Conservation (phyloP, 2,329 filamentous ascomycete genomes). For the Parascedosporium putredinis region DNA sequence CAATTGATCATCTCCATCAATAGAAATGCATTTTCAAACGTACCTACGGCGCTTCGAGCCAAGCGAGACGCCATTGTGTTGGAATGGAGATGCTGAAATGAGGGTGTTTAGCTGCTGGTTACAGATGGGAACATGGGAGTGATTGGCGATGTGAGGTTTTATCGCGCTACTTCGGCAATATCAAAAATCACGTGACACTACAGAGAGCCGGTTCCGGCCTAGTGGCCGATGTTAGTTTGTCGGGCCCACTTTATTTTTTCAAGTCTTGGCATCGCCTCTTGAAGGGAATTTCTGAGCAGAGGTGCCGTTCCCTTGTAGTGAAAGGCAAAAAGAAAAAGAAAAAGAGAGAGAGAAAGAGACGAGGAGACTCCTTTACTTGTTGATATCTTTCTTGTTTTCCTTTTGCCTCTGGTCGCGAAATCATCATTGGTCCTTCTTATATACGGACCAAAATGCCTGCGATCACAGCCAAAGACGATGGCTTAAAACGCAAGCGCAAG, state of each 20-base stretch:
- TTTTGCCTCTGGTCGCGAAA: too few relatives aligned
- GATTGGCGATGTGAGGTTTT: constrained; percentile 37
- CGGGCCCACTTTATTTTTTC: constrained; percentile 16
- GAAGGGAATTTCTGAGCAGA: background rate
- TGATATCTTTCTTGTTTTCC: background rate
- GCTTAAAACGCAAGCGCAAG: constrained; percentile 42
- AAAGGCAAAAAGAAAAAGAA: background rate
- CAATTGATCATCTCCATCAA: constrained; percentile 18
- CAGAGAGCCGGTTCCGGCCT: background rate
- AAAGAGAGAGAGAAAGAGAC: too few relatives aligned
- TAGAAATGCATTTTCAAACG: constrained; percentile 28
- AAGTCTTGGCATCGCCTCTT: constrained; percentile 9
- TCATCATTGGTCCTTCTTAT: too few relatives aligned
- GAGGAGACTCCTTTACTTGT: too few relatives aligned
- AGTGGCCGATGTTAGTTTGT: background rate
- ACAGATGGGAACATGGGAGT: constrained; percentile 31
- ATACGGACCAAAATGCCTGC: constrained; percentile 9
- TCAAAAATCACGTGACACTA: constrained; percentile 25
- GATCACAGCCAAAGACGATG: constrained; percentile 15
- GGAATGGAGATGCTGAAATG: constrained; percentile 41
- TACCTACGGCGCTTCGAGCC: constrained; percentile 91
- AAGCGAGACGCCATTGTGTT: constrained; percentile 94
- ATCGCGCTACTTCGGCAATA: constrained; percentile 32
- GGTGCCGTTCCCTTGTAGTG: too few relatives aligned
- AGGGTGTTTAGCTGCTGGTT: constrained; percentile 33